These are phyloP conservation scores for Chaetoceros tenuissimus DNA, from an alignment of 108 stramenopile genomes.

Conservation along the genomic window DNA sequence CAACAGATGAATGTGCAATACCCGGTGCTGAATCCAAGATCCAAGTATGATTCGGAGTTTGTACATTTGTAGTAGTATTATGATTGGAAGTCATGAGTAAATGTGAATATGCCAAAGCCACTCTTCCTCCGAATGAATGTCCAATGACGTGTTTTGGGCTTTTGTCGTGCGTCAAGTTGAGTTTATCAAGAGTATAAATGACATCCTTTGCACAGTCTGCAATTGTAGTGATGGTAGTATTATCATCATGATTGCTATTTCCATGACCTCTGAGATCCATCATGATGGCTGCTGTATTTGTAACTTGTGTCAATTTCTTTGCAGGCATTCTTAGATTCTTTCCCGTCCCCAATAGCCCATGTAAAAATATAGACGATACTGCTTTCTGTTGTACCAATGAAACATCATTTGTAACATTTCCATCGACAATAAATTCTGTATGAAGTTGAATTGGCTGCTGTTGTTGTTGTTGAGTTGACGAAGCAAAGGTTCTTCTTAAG, in stretches of 20 bases:
- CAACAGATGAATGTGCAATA: slow-evolving; percentile 45
- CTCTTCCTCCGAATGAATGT: slow-evolving; percentile 76
- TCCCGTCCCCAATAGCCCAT: slow-evolving; percentile 71
- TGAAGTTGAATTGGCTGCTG: too few relatives aligned
- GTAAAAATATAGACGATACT: slow-evolving; percentile 34
- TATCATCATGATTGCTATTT: slow-evolving; percentile 7
- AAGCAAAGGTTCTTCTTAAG: too few relatives aligned
- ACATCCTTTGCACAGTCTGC: slow-evolving; percentile 37
- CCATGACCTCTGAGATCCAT: slow-evolving; percentile 77
- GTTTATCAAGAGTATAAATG: slow-evolving; percentile 25
- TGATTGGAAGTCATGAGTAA: neutral
- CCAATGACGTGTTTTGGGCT: slow-evolving; percentile 46
- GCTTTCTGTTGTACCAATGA: neutral
- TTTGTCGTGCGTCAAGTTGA: slow-evolving; percentile 7
- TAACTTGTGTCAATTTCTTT: slow-evolving; percentile 26
- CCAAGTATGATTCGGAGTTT: slow-evolving; percentile 39
- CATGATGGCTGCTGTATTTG: slow-evolving; percentile 30
- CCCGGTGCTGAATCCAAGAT: slow-evolving; percentile 79
- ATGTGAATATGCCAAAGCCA: slow-evolving; percentile 60
- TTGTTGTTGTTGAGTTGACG: too few relatives aligned
- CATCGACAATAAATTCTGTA: too few relatives aligned
- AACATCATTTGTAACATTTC: too few relatives aligned
- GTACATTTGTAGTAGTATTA: neutral
- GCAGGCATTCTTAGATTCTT: slow-evolving; percentile 69
- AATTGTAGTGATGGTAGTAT: slow-evolving; percentile 8